Base-by-base conservation (phyloP, 495 filamentous ascomycete species). In the Pyrenula aspistea region DNA sequence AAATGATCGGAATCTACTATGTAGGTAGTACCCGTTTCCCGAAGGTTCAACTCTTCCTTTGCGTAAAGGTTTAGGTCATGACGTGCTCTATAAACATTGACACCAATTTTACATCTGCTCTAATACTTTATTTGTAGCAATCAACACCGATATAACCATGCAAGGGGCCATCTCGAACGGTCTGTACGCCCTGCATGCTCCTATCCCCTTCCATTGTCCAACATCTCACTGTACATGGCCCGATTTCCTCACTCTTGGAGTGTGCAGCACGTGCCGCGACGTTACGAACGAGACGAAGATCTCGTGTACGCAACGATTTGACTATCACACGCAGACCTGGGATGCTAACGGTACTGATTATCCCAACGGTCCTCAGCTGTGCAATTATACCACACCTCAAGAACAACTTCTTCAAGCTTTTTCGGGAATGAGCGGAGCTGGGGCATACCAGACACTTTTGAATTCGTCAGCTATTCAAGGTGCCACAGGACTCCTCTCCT, bases 131-230 rank as follows among this genome's bases (percentile, higher is more conserved):
- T n/a, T n/a, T n/a, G n/a, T n/a, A n/a, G n/a, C n/a, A n/a, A n/a
- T n/a, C n/a, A n/a, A n/a, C n/a, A n/a, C n/a, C n/a, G n/a, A n/a
- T n/a, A n/a, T 69, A 20, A 61, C 67, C 2, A 56, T 69, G 22
- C 67, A 69, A 55, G 56, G 65, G n/a, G 65, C 67, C 1, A 65
- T 69, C 20, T 69, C 66, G 42, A 61, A 65, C 49, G 67, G 67
- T 12, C 60, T 69, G 24, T 68, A 66, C 42, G 62, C 65, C 22
- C 62, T 65, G 53, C 60, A 69, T 31, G 57, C 56, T 10, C 56
- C 61, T n/a, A 63, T 65, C 2, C 60, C 65, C 10, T 61, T 67
- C 21, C 25, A 56, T 2, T 69, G 67, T 54, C 55, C 54, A 22
- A 64, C 59, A 22, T 65, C 65, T 12, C 66, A 67, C 56, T 69